Percentiles rank a stretch among this genome's conserved stretches.
Conservation (phyloP, 108 stramenopile species). For the Cyclotella distinguenda region DNA sequence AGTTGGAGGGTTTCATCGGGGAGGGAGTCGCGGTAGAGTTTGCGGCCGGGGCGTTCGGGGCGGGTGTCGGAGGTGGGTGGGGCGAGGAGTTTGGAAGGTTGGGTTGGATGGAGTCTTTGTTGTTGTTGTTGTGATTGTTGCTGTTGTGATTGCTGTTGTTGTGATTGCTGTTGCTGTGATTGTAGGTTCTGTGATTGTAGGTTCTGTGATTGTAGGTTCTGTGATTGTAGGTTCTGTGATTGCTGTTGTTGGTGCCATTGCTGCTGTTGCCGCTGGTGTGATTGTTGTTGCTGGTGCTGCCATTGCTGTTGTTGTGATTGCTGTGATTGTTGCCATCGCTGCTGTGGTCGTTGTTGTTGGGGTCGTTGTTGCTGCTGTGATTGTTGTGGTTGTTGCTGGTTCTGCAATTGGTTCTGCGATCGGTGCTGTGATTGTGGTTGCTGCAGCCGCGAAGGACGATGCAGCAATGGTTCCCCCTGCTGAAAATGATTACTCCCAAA, state of each 20-base stretch:
- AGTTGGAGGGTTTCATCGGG: background rate
- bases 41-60: constrained; percentile 10
- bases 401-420: constrained; percentile 13
- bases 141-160: background rate
- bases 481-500: constrained; percentile 13
- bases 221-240: no score
- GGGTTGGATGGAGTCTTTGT: background rate
- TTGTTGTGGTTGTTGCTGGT: background rate
- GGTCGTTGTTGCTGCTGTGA: constrained; percentile 15
- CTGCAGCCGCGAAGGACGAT: background rate
- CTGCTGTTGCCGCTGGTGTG: no score
- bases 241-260: no score
- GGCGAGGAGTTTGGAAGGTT: background rate
- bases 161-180: constrained; percentile 1
- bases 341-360: background rate
- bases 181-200: background rate
- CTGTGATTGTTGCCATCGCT: constrained; percentile 11
- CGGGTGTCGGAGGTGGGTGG: background rate
- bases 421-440: background rate
- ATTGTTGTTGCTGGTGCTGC: constrained; percentile 4
- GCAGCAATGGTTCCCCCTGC: background rate
- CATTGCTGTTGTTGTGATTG: background rate
- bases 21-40: constrained; percentile 7
- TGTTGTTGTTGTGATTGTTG: constrained; percentile 14
- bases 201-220: no score